Percentiles rank a stretch among this genome's conserved stretches.
These are phyloP conservation scores for Miamiensis avidus DNA, from an alignment of 169 alveolate species.

Conservation along the genomic window DNA sequence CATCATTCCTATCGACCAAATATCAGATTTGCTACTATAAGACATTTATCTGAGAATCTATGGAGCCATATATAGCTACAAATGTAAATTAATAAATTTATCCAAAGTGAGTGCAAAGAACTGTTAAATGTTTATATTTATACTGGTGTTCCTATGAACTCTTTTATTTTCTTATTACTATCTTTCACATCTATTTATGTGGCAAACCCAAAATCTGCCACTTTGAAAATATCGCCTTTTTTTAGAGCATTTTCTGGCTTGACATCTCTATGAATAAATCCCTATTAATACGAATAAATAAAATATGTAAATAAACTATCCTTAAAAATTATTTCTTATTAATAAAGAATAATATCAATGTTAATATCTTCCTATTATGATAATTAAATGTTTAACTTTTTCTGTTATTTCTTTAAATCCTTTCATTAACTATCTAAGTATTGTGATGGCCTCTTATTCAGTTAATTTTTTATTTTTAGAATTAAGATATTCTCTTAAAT, in stretches of 20 bases:
- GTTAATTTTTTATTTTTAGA: background rate
- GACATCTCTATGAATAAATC: constrained; percentile 35
- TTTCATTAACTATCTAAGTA: constrained; percentile 4
- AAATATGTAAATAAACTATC: no score
- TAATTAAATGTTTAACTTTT: background rate
- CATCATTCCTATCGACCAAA: background rate
- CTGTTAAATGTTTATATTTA: no score
- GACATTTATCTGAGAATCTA: background rate
- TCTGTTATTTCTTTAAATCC: constrained; percentile 23
- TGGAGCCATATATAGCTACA: background rate
- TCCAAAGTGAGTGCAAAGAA: no score
- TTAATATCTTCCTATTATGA: no score
- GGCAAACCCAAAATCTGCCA: constrained; percentile 40
- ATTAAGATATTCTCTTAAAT: constrained; percentile 22
- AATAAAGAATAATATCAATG: no score
- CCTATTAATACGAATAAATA: no score
- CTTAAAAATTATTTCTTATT: no score
- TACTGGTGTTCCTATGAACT: constrained; percentile 43
- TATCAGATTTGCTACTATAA: background rate
- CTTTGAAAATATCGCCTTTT: constrained; percentile 4
- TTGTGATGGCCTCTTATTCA: constrained; percentile 8
- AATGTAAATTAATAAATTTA: no score
- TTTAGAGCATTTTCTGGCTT: constrained; percentile 29
- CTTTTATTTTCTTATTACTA: constrained; percentile 7
- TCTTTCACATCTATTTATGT: constrained; percentile 8